Conservation (phyloP, 352 stramenopile genomes). For the Phytophthora quininea region DNA sequence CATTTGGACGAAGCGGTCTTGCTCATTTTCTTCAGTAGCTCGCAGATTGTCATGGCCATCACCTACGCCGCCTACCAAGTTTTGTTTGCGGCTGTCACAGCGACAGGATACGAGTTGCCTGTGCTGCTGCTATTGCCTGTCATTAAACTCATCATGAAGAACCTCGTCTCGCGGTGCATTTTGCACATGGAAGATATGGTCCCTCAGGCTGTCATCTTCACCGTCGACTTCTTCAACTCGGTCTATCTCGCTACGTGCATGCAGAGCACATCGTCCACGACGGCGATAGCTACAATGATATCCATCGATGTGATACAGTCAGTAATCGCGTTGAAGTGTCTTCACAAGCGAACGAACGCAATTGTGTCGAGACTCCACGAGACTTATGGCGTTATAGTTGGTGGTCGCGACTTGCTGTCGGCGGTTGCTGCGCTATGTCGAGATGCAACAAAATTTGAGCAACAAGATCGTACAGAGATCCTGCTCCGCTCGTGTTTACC, state of each 20-base stretch:
- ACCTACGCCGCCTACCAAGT: slow-evolving; percentile 20
- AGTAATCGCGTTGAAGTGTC: slow-evolving; percentile 8
- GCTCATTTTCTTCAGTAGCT: slow-evolving; percentile 20
- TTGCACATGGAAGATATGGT: slow-evolving; percentile 5
- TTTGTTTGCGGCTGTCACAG: slow-evolving; percentile 15
- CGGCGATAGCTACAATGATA: background rate
- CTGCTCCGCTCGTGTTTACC: slow-evolving; percentile 2
- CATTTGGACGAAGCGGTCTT: slow-evolving; percentile 21
- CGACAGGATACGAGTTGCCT: slow-evolving; percentile 19
- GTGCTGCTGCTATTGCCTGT: slow-evolving; percentile 30
- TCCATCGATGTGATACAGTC: slow-evolving; percentile 26
- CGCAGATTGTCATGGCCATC: slow-evolving; percentile 21
- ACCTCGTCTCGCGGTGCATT: background rate
- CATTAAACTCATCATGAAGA: slow-evolving; percentile 31
- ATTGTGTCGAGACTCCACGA: slow-evolving; percentile 11
- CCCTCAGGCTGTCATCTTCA: slow-evolving; percentile 5
- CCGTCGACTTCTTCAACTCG: slow-evolving; percentile 12
- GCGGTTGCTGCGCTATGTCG: background rate
- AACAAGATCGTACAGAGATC: background rate
- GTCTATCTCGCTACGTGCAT: slow-evolving; percentile 4
- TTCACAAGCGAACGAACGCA: background rate
- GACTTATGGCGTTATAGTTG: background rate
- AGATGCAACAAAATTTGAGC: background rate
- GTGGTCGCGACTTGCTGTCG: background rate
- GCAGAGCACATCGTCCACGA: slow-evolving; percentile 4